These are phyloP conservation scores for Spiromastix sp. DNA, from an alignment of 2,329 filamentous ascomycete species.

Conservation along the genomic window DNA sequence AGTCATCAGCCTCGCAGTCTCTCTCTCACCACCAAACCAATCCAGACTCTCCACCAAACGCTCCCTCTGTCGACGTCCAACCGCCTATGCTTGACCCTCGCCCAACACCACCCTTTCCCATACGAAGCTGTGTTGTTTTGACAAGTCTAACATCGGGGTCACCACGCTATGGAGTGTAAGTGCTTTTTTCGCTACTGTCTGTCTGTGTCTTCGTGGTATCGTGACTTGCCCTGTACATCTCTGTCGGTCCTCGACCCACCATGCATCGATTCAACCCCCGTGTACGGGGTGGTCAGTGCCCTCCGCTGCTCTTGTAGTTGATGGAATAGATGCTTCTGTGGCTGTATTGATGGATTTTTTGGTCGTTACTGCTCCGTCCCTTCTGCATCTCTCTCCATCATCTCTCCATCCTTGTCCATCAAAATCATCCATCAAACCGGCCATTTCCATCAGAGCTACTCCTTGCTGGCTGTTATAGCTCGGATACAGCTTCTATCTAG, in stretches of 20 bases:
- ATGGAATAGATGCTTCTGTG: conserved; percentile 2
- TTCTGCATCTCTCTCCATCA: conserved; percentile 11
- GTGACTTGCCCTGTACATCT: conserved; percentile 5
- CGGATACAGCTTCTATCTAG: conserved; percentile 16
- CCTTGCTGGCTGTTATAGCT: conserved; percentile 17
- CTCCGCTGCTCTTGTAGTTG: neutral
- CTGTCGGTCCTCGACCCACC: conserved; percentile 3
- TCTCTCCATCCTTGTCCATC: conserved; percentile 23
- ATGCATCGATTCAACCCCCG: neutral
- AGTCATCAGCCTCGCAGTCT: conserved; percentile 6
- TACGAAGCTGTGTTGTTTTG: conserved; percentile 13
- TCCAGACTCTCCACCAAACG: neutral
- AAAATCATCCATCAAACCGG: conserved; percentile 28
- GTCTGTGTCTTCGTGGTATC: conserved; percentile 1
- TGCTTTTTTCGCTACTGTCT: conserved; percentile 23
- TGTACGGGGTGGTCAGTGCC: neutral
- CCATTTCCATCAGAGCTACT: conserved; percentile 24
- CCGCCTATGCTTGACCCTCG: conserved; percentile 24
- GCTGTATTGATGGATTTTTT: neutral
- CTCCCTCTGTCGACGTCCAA: conserved; percentile 15
- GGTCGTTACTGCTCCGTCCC: conserved; percentile 4
- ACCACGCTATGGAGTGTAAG: conserved; percentile 51
- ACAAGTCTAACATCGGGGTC: conserved; percentile 33
- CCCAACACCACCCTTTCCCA: conserved; percentile 13
- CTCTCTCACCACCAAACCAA: conserved; percentile 7